Evolutionary conservation across 2,329 filamentous ascomycete species (phyloP), one percentile per base, ranked within the genome.

Genomic region (Juglanconis sp.): DNA sequence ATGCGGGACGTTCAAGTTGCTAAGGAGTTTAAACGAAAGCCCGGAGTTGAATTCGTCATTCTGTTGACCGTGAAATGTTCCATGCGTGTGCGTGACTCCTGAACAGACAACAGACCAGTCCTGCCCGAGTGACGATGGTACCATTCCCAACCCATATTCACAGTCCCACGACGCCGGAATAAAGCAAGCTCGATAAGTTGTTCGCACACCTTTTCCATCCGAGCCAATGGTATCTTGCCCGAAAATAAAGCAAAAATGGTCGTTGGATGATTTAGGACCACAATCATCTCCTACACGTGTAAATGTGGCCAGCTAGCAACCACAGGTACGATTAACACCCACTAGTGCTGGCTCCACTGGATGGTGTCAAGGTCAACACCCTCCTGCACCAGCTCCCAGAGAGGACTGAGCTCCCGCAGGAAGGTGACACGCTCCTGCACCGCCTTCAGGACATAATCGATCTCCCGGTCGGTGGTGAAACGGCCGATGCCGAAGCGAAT

Each of bases 361-460:
- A 99, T 99, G 48, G 92, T 96, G 76, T 96, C 91, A 67, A 99
- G 79, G 72, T 96, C 95, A 65, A 99, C 86, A 15, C 95, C 95
- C 74, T 99, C 95, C 77, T 99, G 95, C 11, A 99, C 95, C 65
- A 99, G 78, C 77, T 99, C 95, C 95, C 95, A 99, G 60, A 99
- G 79, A 44, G 95, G 95, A 73, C 93, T 97, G 66, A 99, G 81
- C 78, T 99, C 95, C 68, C 95, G 87, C 69, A 99, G 80, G 81
- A 98, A 98, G 15, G 87, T 89, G 48, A 99, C 95, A 56, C 95
- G 86, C 72, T 96, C 91, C 73, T 85, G 85, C 1, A 99, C 95
- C 0, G 95, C 94, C 78, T 96, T 95, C 60, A 99, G 81, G 10
- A 99, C 95, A 71, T 99, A 99, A 74, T 99, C 94, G 64, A 99